Percentiles rank a stretch among this genome's conserved stretches.
phyloP scores from a whole-genome alignment of 768 basidiomycete genomes.

The Cytidiella melzeri region DNA sequence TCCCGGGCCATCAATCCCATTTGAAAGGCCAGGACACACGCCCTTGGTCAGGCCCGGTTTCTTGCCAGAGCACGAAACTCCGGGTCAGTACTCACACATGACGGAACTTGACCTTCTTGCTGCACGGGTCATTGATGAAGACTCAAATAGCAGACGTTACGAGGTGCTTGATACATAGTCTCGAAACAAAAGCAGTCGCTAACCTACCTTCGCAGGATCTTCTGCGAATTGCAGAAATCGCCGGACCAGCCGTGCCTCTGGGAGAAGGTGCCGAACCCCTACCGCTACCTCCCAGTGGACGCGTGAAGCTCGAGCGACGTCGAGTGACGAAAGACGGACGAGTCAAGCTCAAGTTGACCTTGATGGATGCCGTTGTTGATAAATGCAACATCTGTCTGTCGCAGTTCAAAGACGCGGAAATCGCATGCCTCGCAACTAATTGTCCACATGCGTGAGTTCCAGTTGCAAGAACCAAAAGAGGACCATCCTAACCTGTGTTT shows the following conservation, averaged over 20 bases:
- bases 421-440: conserved; percentile 45
- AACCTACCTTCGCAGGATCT: conserved; percentile 37
- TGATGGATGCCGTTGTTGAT: conserved; percentile 59
- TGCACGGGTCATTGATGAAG: conserved; percentile 43
- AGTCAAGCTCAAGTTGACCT: conserved; percentile 60
- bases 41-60: background rate
- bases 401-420: conserved; percentile 58
- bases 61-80: background rate
- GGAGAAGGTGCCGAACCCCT: conserved; percentile 8
- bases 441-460: conserved; percentile 53
- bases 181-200: background rate
- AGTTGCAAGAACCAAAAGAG: conserved; percentile 1
- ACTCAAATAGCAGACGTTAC: conserved; percentile 48
- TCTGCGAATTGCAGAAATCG: conserved; percentile 51
- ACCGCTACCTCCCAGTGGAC: conserved; percentile 16
- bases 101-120: conserved; percentile 64
- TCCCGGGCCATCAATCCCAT: conserved; percentile 15
- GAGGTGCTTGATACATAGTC: conserved; percentile 44
- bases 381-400: conserved; percentile 70
- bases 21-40: conserved; percentile 1
- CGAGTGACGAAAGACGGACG: conserved; percentile 59
- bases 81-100: background rate
- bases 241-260: conserved; percentile 44
- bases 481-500: background rate
- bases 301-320: conserved; percentile 50